phyloP scores from a whole-genome alignment of 352 stramenopile genomes.

The Pythium apleroticum region DNA sequence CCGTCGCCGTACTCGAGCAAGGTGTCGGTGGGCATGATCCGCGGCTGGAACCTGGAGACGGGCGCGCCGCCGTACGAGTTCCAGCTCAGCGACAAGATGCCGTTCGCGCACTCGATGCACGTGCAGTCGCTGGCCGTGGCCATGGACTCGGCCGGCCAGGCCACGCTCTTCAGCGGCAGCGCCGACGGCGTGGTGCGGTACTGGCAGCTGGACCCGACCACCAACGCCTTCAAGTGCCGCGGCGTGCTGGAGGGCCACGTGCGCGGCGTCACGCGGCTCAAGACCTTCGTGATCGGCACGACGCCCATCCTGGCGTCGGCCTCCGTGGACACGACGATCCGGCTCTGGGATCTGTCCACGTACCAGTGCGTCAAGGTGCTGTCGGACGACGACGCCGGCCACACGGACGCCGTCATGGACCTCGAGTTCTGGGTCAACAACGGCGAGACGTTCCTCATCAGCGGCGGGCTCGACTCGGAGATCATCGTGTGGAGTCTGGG shows the following conservation, averaged over 20 bases:
- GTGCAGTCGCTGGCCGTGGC: slow-evolving; percentile 70
- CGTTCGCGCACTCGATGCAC: slow-evolving; percentile 74
- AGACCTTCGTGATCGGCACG: slow-evolving; percentile 72
- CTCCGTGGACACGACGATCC: slow-evolving; percentile 80
- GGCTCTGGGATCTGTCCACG: slow-evolving; percentile 81
- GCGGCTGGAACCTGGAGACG: slow-evolving; percentile 84
- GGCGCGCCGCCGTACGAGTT: slow-evolving; percentile 68
- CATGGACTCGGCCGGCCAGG: slow-evolving; percentile 61
- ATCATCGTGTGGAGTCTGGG: slow-evolving; percentile 84
- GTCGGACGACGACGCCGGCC: slow-evolving; percentile 57
- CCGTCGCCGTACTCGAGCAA: slow-evolving; percentile 54
- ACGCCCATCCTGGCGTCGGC: slow-evolving; percentile 74
- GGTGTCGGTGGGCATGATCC: slow-evolving; percentile 69
- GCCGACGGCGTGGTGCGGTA: slow-evolving; percentile 77
- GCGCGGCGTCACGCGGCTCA: slow-evolving; percentile 76
- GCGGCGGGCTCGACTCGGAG: slow-evolving; percentile 72
- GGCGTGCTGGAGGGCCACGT: slow-evolving; percentile 79
- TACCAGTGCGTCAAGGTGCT: slow-evolving; percentile 85
- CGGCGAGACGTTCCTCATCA: slow-evolving; percentile 86
- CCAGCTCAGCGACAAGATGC: slow-evolving; percentile 53
- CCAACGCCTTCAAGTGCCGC: slow-evolving; percentile 74
- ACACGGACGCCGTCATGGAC: slow-evolving; percentile 85
- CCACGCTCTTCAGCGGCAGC: slow-evolving; percentile 77
- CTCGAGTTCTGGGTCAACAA: slow-evolving; percentile 87
- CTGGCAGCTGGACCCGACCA: slow-evolving; percentile 73